phyloP scores from a whole-genome alignment of 2,329 filamentous ascomycete genomes.

The Fusarium anthophilum region DNA sequence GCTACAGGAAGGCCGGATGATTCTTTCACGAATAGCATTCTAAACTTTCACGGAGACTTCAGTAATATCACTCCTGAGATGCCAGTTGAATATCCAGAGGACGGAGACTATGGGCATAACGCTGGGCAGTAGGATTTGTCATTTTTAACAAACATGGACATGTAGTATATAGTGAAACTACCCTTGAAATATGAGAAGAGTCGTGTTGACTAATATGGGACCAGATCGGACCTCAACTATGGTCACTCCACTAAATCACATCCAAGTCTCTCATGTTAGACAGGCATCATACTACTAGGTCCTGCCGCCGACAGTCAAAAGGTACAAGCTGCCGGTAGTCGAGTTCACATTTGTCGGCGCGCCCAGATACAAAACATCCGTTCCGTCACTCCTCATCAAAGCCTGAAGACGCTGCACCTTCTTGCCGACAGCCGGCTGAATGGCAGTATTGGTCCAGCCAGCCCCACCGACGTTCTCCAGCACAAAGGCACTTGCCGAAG shows the following conservation, averaged over 20 bases:
- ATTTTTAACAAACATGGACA: neutral
- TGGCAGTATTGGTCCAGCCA: constrained; percentile 16
- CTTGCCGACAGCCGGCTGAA: constrained; percentile 3
- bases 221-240: accelerated
- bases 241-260: neutral
- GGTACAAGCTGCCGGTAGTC: constrained; percentile 19
- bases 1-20: neutral
- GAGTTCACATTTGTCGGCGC: constrained; percentile 18
- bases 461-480: constrained; percentile 10
- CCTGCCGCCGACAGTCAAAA: neutral
- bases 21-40: neutral
- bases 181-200: neutral
- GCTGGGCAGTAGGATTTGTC: neutral
- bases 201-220: neutral
- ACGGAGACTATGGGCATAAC: neutral
- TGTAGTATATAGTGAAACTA: neutral
- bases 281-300: neutral
- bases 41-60: constrained; percentile 6
- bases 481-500: constrained; percentile 16
- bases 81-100: neutral
- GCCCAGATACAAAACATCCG: constrained; percentile 19
- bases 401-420: constrained; percentile 20
- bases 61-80: neutral
- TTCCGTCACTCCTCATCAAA: constrained; percentile 17
- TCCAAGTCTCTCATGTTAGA: neutral